Conservation (phyloP, 371 early-diverging fungal species). For the Polyrhizophydium stewartii region DNA sequence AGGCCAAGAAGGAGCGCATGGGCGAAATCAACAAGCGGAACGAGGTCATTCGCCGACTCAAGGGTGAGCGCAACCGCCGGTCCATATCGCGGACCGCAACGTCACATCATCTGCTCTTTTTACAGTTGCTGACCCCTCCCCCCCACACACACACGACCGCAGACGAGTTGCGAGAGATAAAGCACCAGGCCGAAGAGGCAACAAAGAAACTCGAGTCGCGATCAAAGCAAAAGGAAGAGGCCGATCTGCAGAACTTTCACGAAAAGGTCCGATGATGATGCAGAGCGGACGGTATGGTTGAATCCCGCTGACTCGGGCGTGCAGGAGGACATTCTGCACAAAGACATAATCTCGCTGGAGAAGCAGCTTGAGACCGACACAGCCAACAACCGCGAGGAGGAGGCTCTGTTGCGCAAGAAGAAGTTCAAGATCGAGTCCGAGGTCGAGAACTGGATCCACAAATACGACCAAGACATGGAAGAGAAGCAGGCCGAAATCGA, state of each 20-base stretch:
- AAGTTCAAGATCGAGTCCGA: conserved; percentile 53
- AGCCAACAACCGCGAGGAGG: conserved; percentile 43
- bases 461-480: conserved; percentile 58
- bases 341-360: conserved; percentile 24
- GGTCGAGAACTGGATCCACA: conserved; percentile 61
- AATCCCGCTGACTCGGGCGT: background rate
- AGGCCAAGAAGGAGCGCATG: conserved; percentile 40
- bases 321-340: conserved; percentile 29
- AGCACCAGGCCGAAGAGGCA: conserved; percentile 48
- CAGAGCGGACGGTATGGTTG: background rate
- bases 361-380: conserved; percentile 18
- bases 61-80: conserved; percentile 26
- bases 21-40: conserved; percentile 46
- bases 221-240: conserved; percentile 48
- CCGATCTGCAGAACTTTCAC: conserved; percentile 32
- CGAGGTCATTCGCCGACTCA: conserved; percentile 46
- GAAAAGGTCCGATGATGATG: conserved; percentile 23
- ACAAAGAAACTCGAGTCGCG: conserved; percentile 41
- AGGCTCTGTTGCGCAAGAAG: conserved; percentile 42
- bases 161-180: conserved; percentile 50
- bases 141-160: background rate
- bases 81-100: background rate
- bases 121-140: too few species aligned
- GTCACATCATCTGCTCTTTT: background rate
- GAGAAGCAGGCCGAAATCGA: conserved; percentile 54